These are phyloP conservation scores for Apium graveolens DNA, from an alignment of 129 eudicot genomes.

Conservation along the genomic window DNA sequence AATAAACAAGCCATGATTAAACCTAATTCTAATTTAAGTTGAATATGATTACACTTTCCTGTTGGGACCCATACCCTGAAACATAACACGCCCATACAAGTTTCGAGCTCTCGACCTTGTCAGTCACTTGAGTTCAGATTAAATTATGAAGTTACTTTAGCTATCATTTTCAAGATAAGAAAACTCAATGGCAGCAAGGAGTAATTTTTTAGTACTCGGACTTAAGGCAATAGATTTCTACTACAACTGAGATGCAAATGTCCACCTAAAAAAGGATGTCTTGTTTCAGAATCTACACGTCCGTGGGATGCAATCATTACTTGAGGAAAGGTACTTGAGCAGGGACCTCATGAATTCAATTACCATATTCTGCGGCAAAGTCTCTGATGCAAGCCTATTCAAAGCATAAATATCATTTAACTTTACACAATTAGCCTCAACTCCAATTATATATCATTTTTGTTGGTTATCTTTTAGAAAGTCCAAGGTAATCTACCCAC, in stretches of 20 bases:
- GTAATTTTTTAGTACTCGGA: background rate
- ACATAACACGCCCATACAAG: background rate
- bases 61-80: background rate
- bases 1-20: background rate
- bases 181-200: background rate
- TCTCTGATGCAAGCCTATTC: background rate
- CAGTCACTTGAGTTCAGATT: background rate
- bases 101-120: background rate
- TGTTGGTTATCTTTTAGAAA: background rate
- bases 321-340: background rate
- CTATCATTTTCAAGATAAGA: background rate
- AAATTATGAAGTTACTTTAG: background rate
- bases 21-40: background rate
- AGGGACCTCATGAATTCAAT: background rate
- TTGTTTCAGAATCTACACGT: background rate
- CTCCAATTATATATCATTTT: background rate
- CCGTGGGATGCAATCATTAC: background rate
- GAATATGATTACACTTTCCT: background rate
- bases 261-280: background rate
- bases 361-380: background rate
- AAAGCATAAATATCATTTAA: background rate
- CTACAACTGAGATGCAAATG: background rate
- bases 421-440: too few relatives aligned
- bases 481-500: background rate
- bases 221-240: background rate